These are phyloP conservation scores for Monilinia fructigena DNA, from an alignment of 2,329 filamentous ascomycete genomes.

Conservation along the genomic window DNA sequence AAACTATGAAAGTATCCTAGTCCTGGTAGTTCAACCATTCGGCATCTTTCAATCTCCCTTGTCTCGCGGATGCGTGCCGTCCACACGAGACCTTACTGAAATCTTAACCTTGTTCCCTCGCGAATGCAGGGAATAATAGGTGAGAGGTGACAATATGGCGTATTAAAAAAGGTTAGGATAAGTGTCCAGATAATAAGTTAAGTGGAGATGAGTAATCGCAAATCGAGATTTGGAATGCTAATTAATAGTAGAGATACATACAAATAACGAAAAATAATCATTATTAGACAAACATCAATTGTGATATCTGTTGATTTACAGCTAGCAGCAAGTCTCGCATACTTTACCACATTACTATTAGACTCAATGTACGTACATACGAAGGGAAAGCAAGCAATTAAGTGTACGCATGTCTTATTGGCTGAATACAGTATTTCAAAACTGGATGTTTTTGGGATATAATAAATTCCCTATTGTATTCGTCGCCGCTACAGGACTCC, in stretches of 20 bases:
- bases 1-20: background rate
- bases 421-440: too few relatives aligned
- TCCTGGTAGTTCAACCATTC: conserved; percentile 10
- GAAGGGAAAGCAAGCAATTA: too few relatives aligned
- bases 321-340: too few relatives aligned
- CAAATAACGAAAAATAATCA: too few relatives aligned
- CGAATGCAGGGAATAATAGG: background rate
- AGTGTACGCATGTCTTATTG: too few relatives aligned
- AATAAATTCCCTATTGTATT: too few relatives aligned
- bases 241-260: too few relatives aligned
- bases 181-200: background rate
- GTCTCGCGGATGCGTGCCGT: conserved; percentile 24
- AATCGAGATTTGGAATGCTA: background rate
- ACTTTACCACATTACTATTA: too few relatives aligned
- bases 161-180: background rate
- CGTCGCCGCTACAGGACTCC: background rate
- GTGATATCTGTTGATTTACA: too few relatives aligned
- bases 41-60: conserved; percentile 23
- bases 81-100: background rate
- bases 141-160: conserved; percentile 1
- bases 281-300: too few relatives aligned
- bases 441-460: too few relatives aligned
- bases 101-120: conserved; percentile 22
- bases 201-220: background rate
- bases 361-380: too few relatives aligned